Evolutionary conservation across 208 protist genomes (phyloP), one percentile per base, ranked within the genome.

Genomic region (Trypanosoma avium): DNA sequence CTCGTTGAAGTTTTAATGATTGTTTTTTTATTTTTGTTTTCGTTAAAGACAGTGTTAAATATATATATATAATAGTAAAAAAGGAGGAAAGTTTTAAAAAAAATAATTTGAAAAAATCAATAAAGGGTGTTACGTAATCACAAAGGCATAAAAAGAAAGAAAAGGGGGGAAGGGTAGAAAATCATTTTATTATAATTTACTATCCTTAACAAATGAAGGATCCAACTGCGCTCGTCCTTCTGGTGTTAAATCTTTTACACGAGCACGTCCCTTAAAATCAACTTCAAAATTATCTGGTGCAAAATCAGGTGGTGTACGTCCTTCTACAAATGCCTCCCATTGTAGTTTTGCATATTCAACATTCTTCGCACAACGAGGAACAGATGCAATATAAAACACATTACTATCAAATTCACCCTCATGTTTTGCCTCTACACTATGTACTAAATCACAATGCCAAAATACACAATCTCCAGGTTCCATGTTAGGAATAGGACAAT

Each of bases 121-220:
- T n/a, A n/a, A n/a, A n/a, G n/a, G n/a, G n/a, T n/a, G n/a, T n/a
- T n/a, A n/a, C n/a, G n/a, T n/a, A n/a, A n/a, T n/a, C 30, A 32
- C 19, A 45, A 24, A 27, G 6, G 7, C 38, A 48, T 48, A 27
- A 6, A 45, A 38, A 17, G 17, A 50, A 33, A 19, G 35, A 21
- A 47, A 56, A n/a, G n/a, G n/a, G n/a, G n/a, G n/a, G n/a, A n/a
- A n/a, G n/a, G n/a, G n/a, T 32, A 61, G 56, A 46, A 47, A 47
- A 50, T 29, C 54, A 36, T 67, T 68, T 58, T 53, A 30, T 38
- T 69, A 53, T 24, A 54, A 42, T 36, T 22, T 36, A 36, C 15
- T 52, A 22, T 27, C 2, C 17, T 4, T 27, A 29, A 29, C 1
- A 52, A 54, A 36, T 68, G 60, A 64, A 33, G 27, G 54, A 45